Evolutionary conservation across 768 basidiomycete species (phyloP), one percentile per base, ranked within the genome.

Genomic region (Lyophyllum atratum): DNA sequence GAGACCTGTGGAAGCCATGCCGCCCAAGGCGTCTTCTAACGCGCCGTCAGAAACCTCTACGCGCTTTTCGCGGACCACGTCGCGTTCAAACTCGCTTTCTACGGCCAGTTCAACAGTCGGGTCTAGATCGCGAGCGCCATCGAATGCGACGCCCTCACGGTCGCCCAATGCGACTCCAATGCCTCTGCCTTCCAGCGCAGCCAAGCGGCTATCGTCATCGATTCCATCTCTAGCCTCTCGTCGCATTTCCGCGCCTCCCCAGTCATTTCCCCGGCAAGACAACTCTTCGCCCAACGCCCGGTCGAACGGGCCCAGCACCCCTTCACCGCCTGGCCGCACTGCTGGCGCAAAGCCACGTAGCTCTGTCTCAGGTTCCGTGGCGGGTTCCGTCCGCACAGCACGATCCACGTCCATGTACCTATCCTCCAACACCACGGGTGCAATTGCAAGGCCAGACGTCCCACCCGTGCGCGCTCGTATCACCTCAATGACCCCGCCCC

Each of bases 21-120:
- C 70, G 19, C 54, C 69, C 24, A 67, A 61, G 26, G 3, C 44
- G 49, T 33, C 64, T 14, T 52, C 67, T 63, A 70, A 66, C 39
- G 60, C 70, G 1, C 81, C 81, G 14, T 86, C 85, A 43, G 84
- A 85, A 59, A 67, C 82, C 15, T 84, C 84, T 37, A 75, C 80
- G 53, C 84, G 83, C 39, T 68, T 84, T 21, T 73, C 83, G 45
- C 74, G 81, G 11, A 74, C 78, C 15, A 68, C 75, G 37, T 73
- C 78, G 54, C 80, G 81, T 49, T 80, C 80, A 10, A 66, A 67
- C 15, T 69, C 68, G 15, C 49, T 65, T 43, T 69, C 70, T 6
- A 58, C 66, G 22, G 64, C 72, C 7, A 74, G 73, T 51, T 64
- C 73, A 52, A 71, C 75, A 9, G 26, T 56, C 1, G 28, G 25